Percentiles rank a stretch among this genome's conserved stretches.
Conservation (phyloP, 1,284 basidiomycete genomes). For the Irpex lacteus region DNA sequence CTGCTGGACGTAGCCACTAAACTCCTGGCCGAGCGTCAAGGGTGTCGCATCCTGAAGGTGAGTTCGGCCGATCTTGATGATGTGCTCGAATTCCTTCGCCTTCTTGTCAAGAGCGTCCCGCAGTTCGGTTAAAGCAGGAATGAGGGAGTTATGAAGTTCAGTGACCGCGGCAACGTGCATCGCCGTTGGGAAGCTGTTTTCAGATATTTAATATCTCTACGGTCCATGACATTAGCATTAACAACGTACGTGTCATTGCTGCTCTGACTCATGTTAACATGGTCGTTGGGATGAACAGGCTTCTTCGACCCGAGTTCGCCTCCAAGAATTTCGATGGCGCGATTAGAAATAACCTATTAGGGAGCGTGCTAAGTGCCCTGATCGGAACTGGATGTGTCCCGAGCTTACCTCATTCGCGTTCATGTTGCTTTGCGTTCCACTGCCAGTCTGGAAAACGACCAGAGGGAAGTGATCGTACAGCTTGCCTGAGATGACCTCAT, state of each 20-base stretch:
- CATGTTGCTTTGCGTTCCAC: slow-evolving; percentile 99
- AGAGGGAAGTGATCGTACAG: slow-evolving; percentile 95
- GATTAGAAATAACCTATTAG: slow-evolving; percentile 90
- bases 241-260: slow-evolving; percentile 90
- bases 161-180: slow-evolving; percentile 98
- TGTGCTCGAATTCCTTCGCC: slow-evolving; percentile 77
- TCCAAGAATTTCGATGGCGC: slow-evolving; percentile 96
- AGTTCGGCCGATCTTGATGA: slow-evolving; percentile 99
- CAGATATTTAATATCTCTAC: not conserved
- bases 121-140: slow-evolving; percentile 87
- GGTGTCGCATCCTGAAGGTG: slow-evolving; percentile 99
- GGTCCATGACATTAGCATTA: not conserved
- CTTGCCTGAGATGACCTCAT: slow-evolving; percentile 98
- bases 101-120: slow-evolving; percentile 85
- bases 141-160: slow-evolving; percentile 78
- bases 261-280: slow-evolving; percentile 99
- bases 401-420: slow-evolving; percentile 88
- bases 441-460: slow-evolving; percentile 99
- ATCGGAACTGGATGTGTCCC: not conserved
- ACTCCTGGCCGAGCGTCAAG: slow-evolving; percentile 97
- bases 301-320: slow-evolving; percentile 95
- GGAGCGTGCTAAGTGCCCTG: not conserved
- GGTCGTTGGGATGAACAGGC: slow-evolving; percentile 99
- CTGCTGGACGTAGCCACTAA: slow-evolving; percentile 98
- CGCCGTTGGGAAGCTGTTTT: slow-evolving; percentile 88